Percentiles rank a stretch among this genome's conserved stretches.
Conservation (phyloP, 306 rosid genomes). For the Rosa lucieae region DNA sequence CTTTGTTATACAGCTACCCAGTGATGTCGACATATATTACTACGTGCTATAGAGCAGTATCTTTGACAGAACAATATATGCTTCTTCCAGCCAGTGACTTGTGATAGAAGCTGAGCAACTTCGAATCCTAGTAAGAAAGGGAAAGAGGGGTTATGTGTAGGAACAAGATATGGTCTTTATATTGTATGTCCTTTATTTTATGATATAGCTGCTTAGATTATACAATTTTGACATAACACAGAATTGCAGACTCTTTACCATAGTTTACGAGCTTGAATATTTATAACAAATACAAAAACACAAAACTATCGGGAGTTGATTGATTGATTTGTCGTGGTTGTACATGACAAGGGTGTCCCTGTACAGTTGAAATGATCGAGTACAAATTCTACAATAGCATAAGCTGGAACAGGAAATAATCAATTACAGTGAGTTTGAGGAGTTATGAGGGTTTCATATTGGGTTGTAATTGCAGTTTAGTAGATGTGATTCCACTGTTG, state of each 20-base stretch:
- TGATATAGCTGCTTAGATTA: neutral
- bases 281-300: neutral
- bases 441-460: neutral
- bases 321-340: neutral
- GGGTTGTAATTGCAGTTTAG: neutral
- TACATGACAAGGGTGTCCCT: neutral
- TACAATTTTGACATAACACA: too few species aligned
- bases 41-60: too few species aligned
- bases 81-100: neutral
- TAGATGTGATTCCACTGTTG: conserved; percentile 43
- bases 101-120: neutral
- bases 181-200: neutral
- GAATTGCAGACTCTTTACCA: neutral
- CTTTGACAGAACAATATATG: too few species aligned
- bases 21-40: too few species aligned
- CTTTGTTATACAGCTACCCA: too few species aligned
- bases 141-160: neutral
- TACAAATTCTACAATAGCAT: neutral
- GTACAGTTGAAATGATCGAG: neutral
- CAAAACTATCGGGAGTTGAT: neutral
- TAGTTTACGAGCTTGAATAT: neutral
- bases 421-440: neutral
- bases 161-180: too few species aligned
- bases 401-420: neutral
- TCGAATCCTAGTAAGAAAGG: neutral